These are phyloP conservation scores for Schizonepeta tenuifolia DNA, from an alignment of 257 asterid species.

Conservation along the genomic window DNA sequence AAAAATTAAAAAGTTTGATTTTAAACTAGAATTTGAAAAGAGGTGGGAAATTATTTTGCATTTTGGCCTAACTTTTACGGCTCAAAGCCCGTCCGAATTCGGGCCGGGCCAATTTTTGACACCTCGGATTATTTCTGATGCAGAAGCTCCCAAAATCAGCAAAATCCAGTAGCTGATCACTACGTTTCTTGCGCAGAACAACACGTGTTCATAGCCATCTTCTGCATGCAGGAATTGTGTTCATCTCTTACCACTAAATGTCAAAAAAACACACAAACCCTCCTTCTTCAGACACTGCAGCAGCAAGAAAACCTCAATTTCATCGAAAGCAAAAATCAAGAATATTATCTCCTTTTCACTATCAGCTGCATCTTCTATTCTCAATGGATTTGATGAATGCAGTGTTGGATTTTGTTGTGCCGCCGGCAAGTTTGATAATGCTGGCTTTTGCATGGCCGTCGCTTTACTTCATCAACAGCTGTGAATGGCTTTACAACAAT, in stretches of 20 bases:
- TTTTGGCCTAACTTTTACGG: too few species aligned
- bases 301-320: not conserved
- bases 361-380: too few species aligned
- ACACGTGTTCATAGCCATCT: slow-evolving; percentile 58
- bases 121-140: not conserved
- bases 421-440: slow-evolving; percentile 85
- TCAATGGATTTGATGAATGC: slow-evolving; percentile 60
- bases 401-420: slow-evolving; percentile 65
- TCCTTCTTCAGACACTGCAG: not conserved
- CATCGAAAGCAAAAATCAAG: not conserved
- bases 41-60: too few species aligned
- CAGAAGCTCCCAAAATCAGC: slow-evolving; percentile 19
- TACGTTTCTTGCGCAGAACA: slow-evolving; percentile 32
- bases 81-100: too few species aligned
- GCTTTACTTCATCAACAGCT: slow-evolving; percentile 63
- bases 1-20: too few species aligned
- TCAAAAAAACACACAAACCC: slow-evolving; percentile 11
- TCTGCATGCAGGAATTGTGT: slow-evolving; percentile 59
- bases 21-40: too few species aligned
- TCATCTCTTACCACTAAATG: slow-evolving; percentile 47
- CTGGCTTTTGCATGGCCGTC: slow-evolving; percentile 94
- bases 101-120: too few species aligned
- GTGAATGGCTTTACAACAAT: slow-evolving; percentile 67
- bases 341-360: not conserved
- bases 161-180: slow-evolving; percentile 29